Conservation (phyloP, 768 basidiomycete genomes). For the Cytidiella melzeri region DNA sequence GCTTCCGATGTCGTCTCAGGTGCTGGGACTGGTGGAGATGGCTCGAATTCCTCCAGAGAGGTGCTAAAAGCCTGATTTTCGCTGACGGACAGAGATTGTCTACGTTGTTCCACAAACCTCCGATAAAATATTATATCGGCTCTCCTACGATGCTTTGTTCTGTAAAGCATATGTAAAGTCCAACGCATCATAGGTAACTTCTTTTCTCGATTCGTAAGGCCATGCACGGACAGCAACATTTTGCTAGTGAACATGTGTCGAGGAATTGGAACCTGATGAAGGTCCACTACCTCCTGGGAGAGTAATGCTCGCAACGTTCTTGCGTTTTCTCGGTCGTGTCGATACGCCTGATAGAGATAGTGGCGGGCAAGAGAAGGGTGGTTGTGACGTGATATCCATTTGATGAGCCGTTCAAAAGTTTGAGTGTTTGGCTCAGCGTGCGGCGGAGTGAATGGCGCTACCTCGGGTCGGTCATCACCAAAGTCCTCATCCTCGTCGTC, state of each 20-base stretch:
- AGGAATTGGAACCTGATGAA: not conserved
- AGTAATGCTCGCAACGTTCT: constrained; percentile 23
- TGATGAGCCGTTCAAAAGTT: constrained; percentile 57
- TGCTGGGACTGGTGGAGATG: not conserved
- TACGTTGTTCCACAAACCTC: constrained; percentile 22
- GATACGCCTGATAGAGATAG: constrained; percentile 51
- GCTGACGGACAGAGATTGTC: not conserved
- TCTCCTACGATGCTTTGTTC: constrained; percentile 43
- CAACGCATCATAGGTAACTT: constrained; percentile 56
- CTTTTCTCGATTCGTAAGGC: constrained; percentile 52
- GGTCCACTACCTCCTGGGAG: not conserved
- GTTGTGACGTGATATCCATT: constrained; percentile 43
- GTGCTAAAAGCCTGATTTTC: not conserved
- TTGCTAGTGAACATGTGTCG: constrained; percentile 8
- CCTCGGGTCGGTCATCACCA: constrained; percentile 35
- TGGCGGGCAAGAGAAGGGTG: constrained; percentile 57
- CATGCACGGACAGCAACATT: constrained; percentile 53
- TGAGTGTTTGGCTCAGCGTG: constrained; percentile 58
- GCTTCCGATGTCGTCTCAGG: not conserved
- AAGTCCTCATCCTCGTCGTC: constrained; percentile 63
- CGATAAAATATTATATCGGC: constrained; percentile 38
- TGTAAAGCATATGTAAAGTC: constrained; percentile 41
- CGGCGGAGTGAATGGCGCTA: constrained; percentile 31
- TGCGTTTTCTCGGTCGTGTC: constrained; percentile 34
- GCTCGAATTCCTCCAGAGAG: not conserved